phyloP scores from a whole-genome alignment of 495 filamentous ascomycete species.

The Trichoderma virens region DNA sequence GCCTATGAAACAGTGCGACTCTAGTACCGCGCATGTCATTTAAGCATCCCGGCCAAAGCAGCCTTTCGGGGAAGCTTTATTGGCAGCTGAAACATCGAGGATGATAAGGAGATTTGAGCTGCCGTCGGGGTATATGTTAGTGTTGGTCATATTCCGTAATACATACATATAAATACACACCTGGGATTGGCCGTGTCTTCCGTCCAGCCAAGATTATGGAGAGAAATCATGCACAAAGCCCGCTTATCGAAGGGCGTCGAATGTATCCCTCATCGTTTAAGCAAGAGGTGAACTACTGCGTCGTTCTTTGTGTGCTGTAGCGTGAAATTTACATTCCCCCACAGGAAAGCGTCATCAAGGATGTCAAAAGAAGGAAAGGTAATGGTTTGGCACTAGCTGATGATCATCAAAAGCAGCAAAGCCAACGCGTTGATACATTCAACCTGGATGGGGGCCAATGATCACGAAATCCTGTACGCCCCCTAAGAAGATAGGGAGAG shows the following conservation, averaged over 20 bases:
- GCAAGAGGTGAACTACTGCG: neutral
- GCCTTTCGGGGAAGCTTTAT: neutral
- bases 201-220: neutral
- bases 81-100: slow-evolving; percentile 4
- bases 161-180: neutral
- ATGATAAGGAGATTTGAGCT: slow-evolving; percentile 1
- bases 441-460: neutral
- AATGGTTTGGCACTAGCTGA: neutral
- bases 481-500: neutral
- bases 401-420: neutral
- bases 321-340: neutral
- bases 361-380: neutral
- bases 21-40: neutral
- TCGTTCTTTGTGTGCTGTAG: neutral
- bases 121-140: neutral
- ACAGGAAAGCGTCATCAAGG: neutral
- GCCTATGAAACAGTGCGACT: neutral
- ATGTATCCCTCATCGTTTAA: neutral
- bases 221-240: neutral
- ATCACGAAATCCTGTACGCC: neutral
- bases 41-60: neutral
- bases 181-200: neutral
- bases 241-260: neutral
- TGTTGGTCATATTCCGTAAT: neutral
- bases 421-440: neutral